A percentile compares a stretch with the other conserved stretches of the same genome.
Conservation (phyloP, 331 rosid genomes). For the Malus hybrid region DNA sequence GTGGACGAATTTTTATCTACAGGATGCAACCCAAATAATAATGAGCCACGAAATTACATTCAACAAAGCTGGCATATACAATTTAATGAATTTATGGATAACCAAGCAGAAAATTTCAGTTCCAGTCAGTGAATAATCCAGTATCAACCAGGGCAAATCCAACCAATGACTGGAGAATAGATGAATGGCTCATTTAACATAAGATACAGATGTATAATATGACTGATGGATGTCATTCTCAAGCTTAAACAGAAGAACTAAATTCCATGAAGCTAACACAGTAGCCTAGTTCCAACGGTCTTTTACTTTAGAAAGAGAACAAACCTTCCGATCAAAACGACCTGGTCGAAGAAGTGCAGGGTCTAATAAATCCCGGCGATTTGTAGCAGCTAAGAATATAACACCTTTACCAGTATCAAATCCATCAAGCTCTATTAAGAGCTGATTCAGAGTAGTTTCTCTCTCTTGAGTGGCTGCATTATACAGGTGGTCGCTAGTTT, state of each 20-base stretch:
- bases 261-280: background rate
- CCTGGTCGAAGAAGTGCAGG: slow-evolving; percentile 99
- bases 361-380: slow-evolving; percentile 92
- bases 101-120: slow-evolving; percentile 3
- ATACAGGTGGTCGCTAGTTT: slow-evolving; percentile 63
- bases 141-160: background rate
- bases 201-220: background rate
- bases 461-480: slow-evolving; percentile 99
- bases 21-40: slow-evolving; percentile 25
- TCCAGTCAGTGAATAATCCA: background rate
- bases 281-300: background rate
- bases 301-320: slow-evolving; percentile 21
- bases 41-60: slow-evolving; percentile 4
- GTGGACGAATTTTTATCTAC: slow-evolving; percentile 84
- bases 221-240: background rate
- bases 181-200: background rate
- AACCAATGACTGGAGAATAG: background rate
- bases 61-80: slow-evolving; percentile 11
- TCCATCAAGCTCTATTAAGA: slow-evolving; percentile 94
- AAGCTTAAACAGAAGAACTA: background rate
- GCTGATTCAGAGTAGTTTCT: slow-evolving; percentile 97
- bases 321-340: slow-evolving; percentile 98
- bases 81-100: slow-evolving; percentile 3
- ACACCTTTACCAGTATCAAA: slow-evolving; percentile 99
- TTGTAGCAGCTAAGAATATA: slow-evolving; percentile 94